Evolutionary conservation across 2,329 filamentous ascomycete genomes (phyloP).

Genomic region (Colletotrichum aenigma): DNA sequence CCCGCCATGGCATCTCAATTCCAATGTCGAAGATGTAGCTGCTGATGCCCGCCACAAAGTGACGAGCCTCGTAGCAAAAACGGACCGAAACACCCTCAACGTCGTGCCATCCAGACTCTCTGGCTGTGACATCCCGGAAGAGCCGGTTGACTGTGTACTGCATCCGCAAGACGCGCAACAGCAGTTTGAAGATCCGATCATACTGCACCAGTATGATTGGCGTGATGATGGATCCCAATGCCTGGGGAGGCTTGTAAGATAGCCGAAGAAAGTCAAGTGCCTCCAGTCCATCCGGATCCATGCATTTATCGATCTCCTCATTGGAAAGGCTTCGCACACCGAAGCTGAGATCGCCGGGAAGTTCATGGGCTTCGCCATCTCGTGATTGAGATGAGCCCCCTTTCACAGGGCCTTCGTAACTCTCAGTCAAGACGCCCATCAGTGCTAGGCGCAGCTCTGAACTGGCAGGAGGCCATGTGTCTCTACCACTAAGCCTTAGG

Average conservation of each 20-base stretch:
- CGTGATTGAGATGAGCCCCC: slow-evolving; percentile 17
- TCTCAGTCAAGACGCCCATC: slow-evolving; percentile 83
- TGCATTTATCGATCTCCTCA: slow-evolving; percentile 81
- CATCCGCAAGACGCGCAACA: slow-evolving; percentile 80
- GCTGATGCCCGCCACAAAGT: slow-evolving; percentile 76
- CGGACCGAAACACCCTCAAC: slow-evolving; percentile 48
- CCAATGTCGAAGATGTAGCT: slow-evolving; percentile 83
- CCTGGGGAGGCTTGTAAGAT: slow-evolving; percentile 78
- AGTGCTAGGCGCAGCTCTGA: slow-evolving; percentile 90
- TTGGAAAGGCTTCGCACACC: slow-evolving; percentile 80
- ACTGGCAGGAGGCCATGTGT: slow-evolving; percentile 91
- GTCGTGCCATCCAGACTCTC: slow-evolving; percentile 36
- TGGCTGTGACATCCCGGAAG: slow-evolving; percentile 58
- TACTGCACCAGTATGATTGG: slow-evolving; percentile 75
- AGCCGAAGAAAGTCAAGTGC: slow-evolving; percentile 93
- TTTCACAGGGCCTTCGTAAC: slow-evolving; percentile 49
- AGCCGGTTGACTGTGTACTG: slow-evolving; percentile 74
- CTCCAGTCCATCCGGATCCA: slow-evolving; percentile 81
- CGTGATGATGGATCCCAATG: slow-evolving; percentile 77
- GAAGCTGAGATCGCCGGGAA: slow-evolving; percentile 80
- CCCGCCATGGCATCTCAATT: slow-evolving; percentile 74
- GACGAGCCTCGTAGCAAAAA: slow-evolving; percentile 78
- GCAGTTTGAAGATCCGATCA: slow-evolving; percentile 80
- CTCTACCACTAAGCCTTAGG: slow-evolving; percentile 78
- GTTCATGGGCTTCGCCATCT: slow-evolving; percentile 34